Base-by-base conservation (phyloP, 768 basidiomycete genomes). In the Xerocomellus amylosporus region DNA sequence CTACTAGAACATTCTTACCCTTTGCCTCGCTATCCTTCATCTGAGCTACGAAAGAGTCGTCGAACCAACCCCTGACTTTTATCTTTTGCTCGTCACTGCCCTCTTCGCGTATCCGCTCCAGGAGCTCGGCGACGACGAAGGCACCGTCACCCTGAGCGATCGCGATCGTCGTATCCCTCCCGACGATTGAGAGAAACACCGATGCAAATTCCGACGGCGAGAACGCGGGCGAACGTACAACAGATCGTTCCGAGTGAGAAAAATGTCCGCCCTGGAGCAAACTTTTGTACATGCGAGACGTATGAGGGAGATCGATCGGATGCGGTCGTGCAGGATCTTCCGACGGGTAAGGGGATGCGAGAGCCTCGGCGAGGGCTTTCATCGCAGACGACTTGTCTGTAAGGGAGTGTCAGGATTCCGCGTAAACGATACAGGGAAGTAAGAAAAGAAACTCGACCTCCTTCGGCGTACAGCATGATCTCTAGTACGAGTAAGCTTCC, bases 251-350 rank as follows among this genome's bases (percentile, higher is more conserved):
- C 0, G 79, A 67, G 31, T 84, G 86, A 56, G 83, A 85, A 71
- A 85, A 97, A 66, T 95, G 93, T 0, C 94, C 94, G 6, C 94
- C 94, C 66, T 95, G 92, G 1, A 97, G 77, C 7, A 97, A 82
- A 7, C 84, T 85, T 68, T 97, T 97, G 79, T 92, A 95, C 46
- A 94, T 65, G 38, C 94, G 80, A 4, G 90, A 87, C 1, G 87
- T 82, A 62, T 93, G 91, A 1, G 92, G 83, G 13, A 93, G 78
- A 64, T 95, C 87, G 54, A 95, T 87, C 15, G 81, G 79, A 70
- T 93, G 90, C 0, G 80, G 77, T 12, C 66, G 67, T 12, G 74
- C 54, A 0, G 75, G 53, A 47, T 84, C 81, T 6, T 75, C 63
- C 20, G 82, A 77, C 0, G 86, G 83, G 65, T 87, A 85, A 6